phyloP scores from a whole-genome alignment of 1,139 yeast genomes.

The Diutina sp. region DNA sequence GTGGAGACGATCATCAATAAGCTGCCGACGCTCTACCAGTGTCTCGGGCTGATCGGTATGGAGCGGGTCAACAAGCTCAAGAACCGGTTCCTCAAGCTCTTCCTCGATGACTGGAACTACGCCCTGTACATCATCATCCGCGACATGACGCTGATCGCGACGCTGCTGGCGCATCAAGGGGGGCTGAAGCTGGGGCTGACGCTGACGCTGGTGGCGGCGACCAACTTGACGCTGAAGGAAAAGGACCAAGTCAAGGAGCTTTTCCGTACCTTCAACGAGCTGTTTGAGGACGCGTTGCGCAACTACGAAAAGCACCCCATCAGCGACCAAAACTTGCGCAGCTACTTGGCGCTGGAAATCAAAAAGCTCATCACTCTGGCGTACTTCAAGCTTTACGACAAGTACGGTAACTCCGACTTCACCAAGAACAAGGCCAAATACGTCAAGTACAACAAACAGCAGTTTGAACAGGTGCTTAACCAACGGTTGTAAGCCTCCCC shows the following conservation, averaged over 20 bases:
- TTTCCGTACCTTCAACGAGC: constrained; percentile 68
- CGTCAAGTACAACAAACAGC: constrained; percentile 54
- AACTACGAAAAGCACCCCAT: constrained; percentile 53
- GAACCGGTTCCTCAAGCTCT: constrained; percentile 63
- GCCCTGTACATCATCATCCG: constrained; percentile 60
- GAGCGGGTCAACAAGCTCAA: constrained; percentile 57
- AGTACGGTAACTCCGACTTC: constrained; percentile 57
- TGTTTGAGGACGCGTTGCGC: constrained; percentile 62
- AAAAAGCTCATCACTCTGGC: constrained; percentile 64
- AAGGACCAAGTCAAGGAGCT: constrained; percentile 78
- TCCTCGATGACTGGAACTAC: constrained; percentile 75
- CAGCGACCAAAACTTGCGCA: constrained; percentile 53
- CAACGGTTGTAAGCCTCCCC: constrained; percentile 13
- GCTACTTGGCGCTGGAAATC: constrained; percentile 51
- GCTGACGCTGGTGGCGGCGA: neutral
- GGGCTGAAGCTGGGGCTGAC: constrained; percentile 10
- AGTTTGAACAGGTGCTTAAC: constrained; percentile 39
- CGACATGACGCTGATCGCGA: constrained; percentile 51
- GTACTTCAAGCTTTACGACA: constrained; percentile 73
- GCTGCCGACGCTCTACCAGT: constrained; percentile 29
- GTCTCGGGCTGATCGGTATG: constrained; percentile 52
- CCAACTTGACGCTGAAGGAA: constrained; percentile 42
- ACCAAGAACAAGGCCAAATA: constrained; percentile 64
- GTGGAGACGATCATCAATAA: constrained; percentile 64
- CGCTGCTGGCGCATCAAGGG: constrained; percentile 16